These are phyloP conservation scores for Phlebopus sp. DNA, from an alignment of 1,284 basidiomycete species.

Conservation along the genomic window DNA sequence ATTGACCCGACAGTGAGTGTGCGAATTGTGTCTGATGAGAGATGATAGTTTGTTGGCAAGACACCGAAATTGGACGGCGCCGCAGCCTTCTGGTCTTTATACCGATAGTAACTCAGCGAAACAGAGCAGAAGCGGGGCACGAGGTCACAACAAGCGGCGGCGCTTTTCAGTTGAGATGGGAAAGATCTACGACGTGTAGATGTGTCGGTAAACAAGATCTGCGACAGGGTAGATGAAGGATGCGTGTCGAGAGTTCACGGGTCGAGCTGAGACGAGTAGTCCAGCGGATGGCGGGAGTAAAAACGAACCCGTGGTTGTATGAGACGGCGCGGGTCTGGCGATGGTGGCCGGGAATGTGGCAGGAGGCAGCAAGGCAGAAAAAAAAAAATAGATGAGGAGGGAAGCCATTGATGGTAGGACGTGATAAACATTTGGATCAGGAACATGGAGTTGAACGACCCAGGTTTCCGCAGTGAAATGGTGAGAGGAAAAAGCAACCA, in stretches of 20 bases:
- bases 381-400: conserved; percentile 13
- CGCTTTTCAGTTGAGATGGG: conserved; percentile 25
- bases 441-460: conserved; percentile 16
- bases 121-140: conserved; percentile 38
- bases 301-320: conserved; percentile 27
- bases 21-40: conserved; percentile 22
- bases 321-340: conserved; percentile 24
- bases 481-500: conserved; percentile 21
- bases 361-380: conserved; percentile 12
- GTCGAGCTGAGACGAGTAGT: conserved; percentile 7
- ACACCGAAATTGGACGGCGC: conserved; percentile 37
- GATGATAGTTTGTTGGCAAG: conserved; percentile 36
- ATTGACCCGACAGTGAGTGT: conserved; percentile 5
- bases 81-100: conserved; percentile 38
- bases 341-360: conserved; percentile 14
- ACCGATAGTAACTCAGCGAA: conserved; percentile 39
- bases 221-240: conserved; percentile 16
- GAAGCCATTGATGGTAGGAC: conserved; percentile 18
- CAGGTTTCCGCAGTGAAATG: conserved; percentile 18
- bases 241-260: conserved; percentile 5
- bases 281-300: conserved; percentile 6
- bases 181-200: conserved; percentile 15
- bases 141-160: conserved; percentile 35
- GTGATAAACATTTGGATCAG: conserved; percentile 16
- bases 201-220: conserved; percentile 15